Evolutionary conservation across 768 basidiomycete genomes (phyloP).

Genomic region (Gyrodon lividus): DNA sequence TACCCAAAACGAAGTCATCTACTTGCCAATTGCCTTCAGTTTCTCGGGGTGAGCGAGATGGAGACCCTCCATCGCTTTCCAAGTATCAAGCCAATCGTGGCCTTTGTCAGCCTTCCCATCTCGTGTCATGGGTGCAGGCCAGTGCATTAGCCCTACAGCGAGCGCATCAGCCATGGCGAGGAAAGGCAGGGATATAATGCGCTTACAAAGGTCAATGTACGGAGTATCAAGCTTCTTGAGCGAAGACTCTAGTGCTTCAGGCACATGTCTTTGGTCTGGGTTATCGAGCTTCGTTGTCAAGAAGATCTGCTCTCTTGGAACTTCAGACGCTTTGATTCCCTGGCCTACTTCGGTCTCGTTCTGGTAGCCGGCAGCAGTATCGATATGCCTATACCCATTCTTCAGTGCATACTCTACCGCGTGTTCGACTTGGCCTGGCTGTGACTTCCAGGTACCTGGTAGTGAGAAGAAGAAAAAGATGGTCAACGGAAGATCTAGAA

Average conservation of each 20-base stretch:
- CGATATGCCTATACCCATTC: conserved; percentile 72
- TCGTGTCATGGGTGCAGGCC: conserved; percentile 73
- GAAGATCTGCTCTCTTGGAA: conserved; percentile 73
- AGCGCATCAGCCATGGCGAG: neutral
- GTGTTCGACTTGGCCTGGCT: conserved; percentile 65
- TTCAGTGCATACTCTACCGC: conserved; percentile 76
- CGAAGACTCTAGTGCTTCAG: conserved; percentile 65
- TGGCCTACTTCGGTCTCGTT: conserved; percentile 83
- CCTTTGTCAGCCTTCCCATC: conserved; percentile 54
- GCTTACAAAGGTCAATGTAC: conserved; percentile 77
- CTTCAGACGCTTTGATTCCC: conserved; percentile 72
- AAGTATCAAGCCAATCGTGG: conserved; percentile 71
- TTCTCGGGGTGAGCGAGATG: conserved; percentile 66
- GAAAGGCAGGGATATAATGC: neutral
- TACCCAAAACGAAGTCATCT: neutral
- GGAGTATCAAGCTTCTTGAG: conserved; percentile 65
- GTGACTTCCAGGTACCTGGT: conserved; percentile 76
- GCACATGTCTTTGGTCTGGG: conserved; percentile 56
- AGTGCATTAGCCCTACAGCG: conserved; percentile 68
- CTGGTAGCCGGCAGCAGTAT: conserved; percentile 65
- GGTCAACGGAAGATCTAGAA: neutral
- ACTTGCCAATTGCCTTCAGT: conserved; percentile 70
- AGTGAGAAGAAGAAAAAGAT: neutral
- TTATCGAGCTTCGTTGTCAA: conserved; percentile 75
- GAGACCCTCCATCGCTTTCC: conserved; percentile 74